Evolutionary conservation across 2,329 filamentous ascomycete genomes (phyloP).

Genomic region (Stagonosporopsis tanaceti): DNA sequence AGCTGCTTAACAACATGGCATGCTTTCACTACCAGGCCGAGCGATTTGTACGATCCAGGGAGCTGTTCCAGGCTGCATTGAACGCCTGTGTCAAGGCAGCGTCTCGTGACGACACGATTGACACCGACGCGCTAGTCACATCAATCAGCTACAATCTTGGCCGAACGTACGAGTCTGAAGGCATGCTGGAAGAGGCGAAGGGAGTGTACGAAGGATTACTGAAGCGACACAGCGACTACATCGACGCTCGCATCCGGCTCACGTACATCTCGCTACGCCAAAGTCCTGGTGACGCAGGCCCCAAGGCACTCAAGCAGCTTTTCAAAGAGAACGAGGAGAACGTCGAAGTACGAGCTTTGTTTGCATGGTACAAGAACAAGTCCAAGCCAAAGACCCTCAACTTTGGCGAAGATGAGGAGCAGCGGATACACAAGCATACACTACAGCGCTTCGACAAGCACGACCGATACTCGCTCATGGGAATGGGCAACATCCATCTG

Average conservation of each 20-base stretch:
- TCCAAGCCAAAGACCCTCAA: slow-evolving; percentile 83
- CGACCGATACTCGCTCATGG: slow-evolving; percentile 93
- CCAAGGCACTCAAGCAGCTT: slow-evolving; percentile 83
- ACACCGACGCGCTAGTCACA: slow-evolving; percentile 90
- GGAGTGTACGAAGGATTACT: slow-evolving; percentile 88
- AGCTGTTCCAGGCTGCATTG: slow-evolving; percentile 91
- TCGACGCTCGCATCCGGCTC: slow-evolving; percentile 85
- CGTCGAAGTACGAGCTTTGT: slow-evolving; percentile 88
- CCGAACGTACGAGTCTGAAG: slow-evolving; percentile 87
- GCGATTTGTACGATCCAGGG: slow-evolving; percentile 78
- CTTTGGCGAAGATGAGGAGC: slow-evolving; percentile 87
- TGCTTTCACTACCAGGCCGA: slow-evolving; percentile 93
- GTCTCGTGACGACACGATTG: slow-evolving; percentile 76
- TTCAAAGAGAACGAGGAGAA: slow-evolving; percentile 86
- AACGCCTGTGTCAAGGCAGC: slow-evolving; percentile 84
- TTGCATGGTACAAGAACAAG: slow-evolving; percentile 94
- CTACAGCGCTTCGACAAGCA: slow-evolving; percentile 91
- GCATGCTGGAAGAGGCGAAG: slow-evolving; percentile 81
- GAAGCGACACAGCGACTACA: slow-evolving; percentile 87
- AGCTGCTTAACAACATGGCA: slow-evolving; percentile 95
- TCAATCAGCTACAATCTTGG: slow-evolving; percentile 98
- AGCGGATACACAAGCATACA: slow-evolving; percentile 95
- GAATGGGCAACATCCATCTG: slow-evolving; percentile 96
- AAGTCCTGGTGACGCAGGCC: slow-evolving; percentile 83
- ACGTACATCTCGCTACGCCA: slow-evolving; percentile 88